Evolutionary conservation across 78 protist species (phyloP), one percentile per base, ranked within the genome.

Genomic region (Chrysochromulina parva): DNA sequence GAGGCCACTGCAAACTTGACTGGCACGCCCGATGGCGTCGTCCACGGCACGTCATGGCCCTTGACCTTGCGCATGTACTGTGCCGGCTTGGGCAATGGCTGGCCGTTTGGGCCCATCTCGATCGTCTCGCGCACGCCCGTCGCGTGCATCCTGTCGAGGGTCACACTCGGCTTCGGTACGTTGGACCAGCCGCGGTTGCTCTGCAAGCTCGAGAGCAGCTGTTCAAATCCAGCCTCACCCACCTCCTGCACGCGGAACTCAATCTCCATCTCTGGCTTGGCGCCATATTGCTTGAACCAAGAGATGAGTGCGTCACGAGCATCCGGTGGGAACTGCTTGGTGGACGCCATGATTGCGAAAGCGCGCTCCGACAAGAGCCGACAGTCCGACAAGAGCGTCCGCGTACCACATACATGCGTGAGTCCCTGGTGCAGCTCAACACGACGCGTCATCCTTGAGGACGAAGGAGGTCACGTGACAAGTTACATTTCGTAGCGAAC

Each of bases 41-140:
- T 50, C 52, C 38, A 38, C 38, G 38, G 38, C 38, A 38, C 38
- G 38, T 38, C 38, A 38, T 38, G 38, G 38, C 38, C 38, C 38
- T 38, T 38, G 38, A 2, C 57, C n/a, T 20, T 1, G 53, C 4
- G 16, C 16, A 6, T 1, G 24, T 9, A 26, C 53, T 48, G 54
- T 1, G 0, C 58, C 5, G 14, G 28, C 84, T 50, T 48, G 19
- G 2, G 48, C 84, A 74, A 50, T 1, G n/a, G 0, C n/a, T 5
- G 57, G 11, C 17, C 9, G 47, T 20, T n/a, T 10, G 58, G 10
- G 24, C 24, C 84, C 14, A 5, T 38, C 2, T 50, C 52, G 78
- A 28, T 28, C 58, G 84, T 50, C 58, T 74, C 84, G 24, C 84
- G 84, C 84, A 74, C 84, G 84, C 84, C 84, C 13, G 52, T 20